phyloP scores from a whole-genome alignment of 2,329 filamentous ascomycete genomes.

The Ophiostoma novo-ulmi region DNA sequence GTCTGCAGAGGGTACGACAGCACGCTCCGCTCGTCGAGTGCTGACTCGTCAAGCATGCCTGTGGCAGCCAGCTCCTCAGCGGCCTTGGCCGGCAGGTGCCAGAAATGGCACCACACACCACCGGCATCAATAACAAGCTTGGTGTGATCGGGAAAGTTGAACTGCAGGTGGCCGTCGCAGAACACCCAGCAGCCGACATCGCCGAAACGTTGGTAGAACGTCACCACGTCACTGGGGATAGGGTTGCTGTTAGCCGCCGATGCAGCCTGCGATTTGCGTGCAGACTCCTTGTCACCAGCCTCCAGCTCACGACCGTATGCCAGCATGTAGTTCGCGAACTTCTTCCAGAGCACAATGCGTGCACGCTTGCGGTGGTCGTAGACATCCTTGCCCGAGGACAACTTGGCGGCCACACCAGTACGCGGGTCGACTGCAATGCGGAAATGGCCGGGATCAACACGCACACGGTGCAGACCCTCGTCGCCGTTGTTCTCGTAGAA shows the following conservation, averaged over 20 bases:
- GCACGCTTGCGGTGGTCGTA: slow-evolving; percentile 62
- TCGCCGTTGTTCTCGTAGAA: slow-evolving; percentile 70
- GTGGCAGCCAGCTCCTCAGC: slow-evolving; percentile 59
- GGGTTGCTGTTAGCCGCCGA: slow-evolving; percentile 28
- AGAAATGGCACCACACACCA: slow-evolving; percentile 72
- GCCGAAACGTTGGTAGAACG: slow-evolving; percentile 75
- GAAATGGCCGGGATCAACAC: slow-evolving; percentile 60
- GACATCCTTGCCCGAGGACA: slow-evolving; percentile 58
- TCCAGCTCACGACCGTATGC: slow-evolving; percentile 68
- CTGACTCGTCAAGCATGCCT: slow-evolving; percentile 64
- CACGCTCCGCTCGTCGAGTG: slow-evolving; percentile 64
- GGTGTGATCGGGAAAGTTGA: slow-evolving; percentile 85
- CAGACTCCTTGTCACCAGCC: slow-evolving; percentile 36
- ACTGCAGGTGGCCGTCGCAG: slow-evolving; percentile 70
- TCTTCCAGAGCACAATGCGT: slow-evolving; percentile 64
- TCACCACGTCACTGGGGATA: slow-evolving; percentile 57
- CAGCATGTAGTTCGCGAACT: slow-evolving; percentile 70
- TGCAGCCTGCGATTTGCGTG: slow-evolving; percentile 43
- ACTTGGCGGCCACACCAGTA: slow-evolving; percentile 56
- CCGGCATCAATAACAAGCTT: slow-evolving; percentile 73
- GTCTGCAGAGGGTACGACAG: slow-evolving; percentile 68
- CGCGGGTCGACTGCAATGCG: slow-evolving; percentile 47
- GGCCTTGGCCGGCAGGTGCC: slow-evolving; percentile 67
- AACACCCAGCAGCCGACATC: slow-evolving; percentile 80
- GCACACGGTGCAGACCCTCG: slow-evolving; percentile 57